Base-by-base conservation (phyloP, 78 protist species). In the Chrysochromulina parva region DNA sequence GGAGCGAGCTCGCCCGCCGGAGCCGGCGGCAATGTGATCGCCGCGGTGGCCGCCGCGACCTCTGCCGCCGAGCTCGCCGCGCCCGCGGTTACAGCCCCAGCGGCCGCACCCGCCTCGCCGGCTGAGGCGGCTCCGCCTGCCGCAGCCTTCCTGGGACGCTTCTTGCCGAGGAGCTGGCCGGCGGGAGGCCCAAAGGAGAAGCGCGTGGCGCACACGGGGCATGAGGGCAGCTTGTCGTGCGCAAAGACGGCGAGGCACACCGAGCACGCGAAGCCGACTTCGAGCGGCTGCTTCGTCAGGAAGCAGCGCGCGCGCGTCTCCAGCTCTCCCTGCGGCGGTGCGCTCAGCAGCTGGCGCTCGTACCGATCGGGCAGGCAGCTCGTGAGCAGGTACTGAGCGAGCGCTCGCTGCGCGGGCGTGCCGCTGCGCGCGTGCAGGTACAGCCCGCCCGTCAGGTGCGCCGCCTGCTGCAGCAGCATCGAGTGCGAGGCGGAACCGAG, bases 191-290 rank as follows among this genome's bases (percentile, higher is more conserved):
- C 38, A 38, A 38, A 38, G 7, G 10, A 1, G 78, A 69, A 69
- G 38, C 78, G 78, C 52, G 78, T 1, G 24, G 52, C n/a, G 78
- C 78, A 69, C 78, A 26, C 78, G 22, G 78, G 52, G 78, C 78
- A 69, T 50, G 26, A 47, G 11, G 19, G 48, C 52, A 69, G 2
- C 52, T 1, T 2, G 50, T 26, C 52, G 24, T 28, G 47, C 24
- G 9, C 24, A 55, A 73, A 73, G 82, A 73, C 55, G 82, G 82
- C 52, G n/a, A 73, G 82, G 55, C 82, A 73, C 11, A 73, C 82
- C 10, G 82, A 73, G 54, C 82, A 73, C 17, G 53, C 55, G 54
- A 17, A 17, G n/a, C 50, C 82, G 82, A 38, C 4, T 20, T 73
- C 82, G 28, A 73, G 28, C 11, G 5, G 54, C n/a, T 17, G 55